Evolutionary conservation across 768 basidiomycete species (phyloP).

Genomic region (Phlebiopsis flavidoalba): DNA sequence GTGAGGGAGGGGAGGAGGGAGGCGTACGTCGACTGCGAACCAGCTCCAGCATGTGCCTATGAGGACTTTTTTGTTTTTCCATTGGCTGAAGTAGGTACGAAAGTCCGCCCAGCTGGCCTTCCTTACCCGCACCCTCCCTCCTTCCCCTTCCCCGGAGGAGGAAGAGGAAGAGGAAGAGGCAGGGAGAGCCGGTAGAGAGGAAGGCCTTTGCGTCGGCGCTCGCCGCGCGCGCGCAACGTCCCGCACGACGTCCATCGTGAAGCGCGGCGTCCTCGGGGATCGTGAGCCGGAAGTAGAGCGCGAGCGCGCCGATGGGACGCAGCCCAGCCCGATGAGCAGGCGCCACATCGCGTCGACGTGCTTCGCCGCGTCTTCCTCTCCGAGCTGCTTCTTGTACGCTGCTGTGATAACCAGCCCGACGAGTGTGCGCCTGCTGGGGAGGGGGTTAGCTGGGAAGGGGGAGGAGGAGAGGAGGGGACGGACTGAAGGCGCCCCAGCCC

Average conservation of each 20-base stretch:
- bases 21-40: constrained; percentile 79
- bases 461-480: constrained; percentile 49
- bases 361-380: constrained; percentile 29
- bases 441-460: constrained; percentile 35
- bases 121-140: constrained; percentile 44
- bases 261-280: constrained; percentile 47
- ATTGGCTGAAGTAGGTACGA: constrained; percentile 55
- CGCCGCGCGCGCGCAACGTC: constrained; percentile 39
- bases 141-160: no score
- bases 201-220: constrained; percentile 27
- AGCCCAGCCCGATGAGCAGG: constrained; percentile 42
- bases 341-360: constrained; percentile 45
- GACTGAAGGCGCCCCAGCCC: constrained; percentile 38
- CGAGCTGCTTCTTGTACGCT: constrained; percentile 32
- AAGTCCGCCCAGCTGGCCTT: constrained; percentile 48
- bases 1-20: constrained; percentile 16
- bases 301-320: constrained; percentile 38
- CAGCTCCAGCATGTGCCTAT: constrained; percentile 79
- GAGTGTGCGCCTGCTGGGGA: constrained; percentile 51
- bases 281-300: constrained; percentile 42
- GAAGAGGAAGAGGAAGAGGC: no score
- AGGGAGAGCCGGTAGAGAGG: constrained; percentile 10
- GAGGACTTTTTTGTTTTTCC: constrained; percentile 76
- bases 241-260: constrained; percentile 44
- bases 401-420: constrained; percentile 53